These are phyloP conservation scores for Fraxinus xanthoxyloides DNA, from an alignment of 305 asterid genomes.

Conservation along the genomic window DNA sequence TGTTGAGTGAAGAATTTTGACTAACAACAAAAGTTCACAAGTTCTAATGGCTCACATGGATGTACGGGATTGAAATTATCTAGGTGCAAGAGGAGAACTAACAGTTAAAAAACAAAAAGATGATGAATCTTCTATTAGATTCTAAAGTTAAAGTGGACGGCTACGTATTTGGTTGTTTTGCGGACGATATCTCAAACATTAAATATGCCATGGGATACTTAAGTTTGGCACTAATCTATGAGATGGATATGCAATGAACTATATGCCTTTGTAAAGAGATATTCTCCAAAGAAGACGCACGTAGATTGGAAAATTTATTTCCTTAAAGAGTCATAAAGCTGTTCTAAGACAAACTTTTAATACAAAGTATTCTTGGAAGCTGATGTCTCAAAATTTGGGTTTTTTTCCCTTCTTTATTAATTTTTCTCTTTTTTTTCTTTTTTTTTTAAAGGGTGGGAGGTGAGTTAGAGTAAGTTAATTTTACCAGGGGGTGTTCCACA, in stretches of 20 bases:
- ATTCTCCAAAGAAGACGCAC: neutral
- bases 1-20: neutral
- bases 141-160: neutral
- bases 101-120: neutral
- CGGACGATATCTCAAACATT: neutral
- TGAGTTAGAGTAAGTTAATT: neutral
- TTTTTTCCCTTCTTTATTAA: neutral
- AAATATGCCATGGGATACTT: neutral
- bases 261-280: neutral
- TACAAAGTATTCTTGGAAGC: neutral
- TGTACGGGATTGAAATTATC: neutral
- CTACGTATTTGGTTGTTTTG: neutral
- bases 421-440: neutral
- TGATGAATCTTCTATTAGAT: neutral
- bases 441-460: neutral
- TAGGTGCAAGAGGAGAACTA: neutral
- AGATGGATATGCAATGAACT: neutral
- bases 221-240: neutral
- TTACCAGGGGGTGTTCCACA: slow-evolving; percentile 63
- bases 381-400: neutral
- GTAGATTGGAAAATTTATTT: neutral
- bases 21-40: neutral
- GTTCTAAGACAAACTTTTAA: neutral
- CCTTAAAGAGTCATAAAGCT: neutral
- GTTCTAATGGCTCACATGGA: neutral